Evolutionary conservation across 129 eudicot genomes (phyloP), one percentile per base, ranked within the genome.

Genomic region (Helianthus tuberosus): DNA sequence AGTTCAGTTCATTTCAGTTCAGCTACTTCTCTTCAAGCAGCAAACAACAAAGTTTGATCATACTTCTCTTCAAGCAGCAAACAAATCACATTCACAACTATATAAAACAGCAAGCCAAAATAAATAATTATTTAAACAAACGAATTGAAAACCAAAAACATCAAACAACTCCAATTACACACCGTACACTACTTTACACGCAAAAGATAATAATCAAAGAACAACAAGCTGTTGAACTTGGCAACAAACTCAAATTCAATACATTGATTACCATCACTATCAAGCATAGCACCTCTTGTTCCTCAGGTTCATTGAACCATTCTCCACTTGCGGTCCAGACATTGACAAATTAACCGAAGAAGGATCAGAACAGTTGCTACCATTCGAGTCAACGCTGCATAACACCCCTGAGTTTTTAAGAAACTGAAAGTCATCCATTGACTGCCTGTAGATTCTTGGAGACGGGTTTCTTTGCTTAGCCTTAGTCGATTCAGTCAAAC

Each of bases 201-300:
- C 61, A 80, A 66, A 68, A 64, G 63, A 55, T 71, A 83, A 75
- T 35, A 67, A 66, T 77, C 61, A 79, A 27, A 71, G 78, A 80
- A 88, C 91, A 91, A 91, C 88, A 88, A 91, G 97, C 77, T 75
- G 94, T 91, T 88, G 87, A 81, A 79, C 75, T n/a, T 48, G 38
- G 17, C 79, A 70, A 77, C 73, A 85, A 77, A 43, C 69, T 52
- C 70, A 69, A 64, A 46, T 2, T 8, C 49, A 53, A 61, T 20
- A 60, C 53, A 72, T 14, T 20, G 20, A 58, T n/a, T 32, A 71
- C 36, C 35, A 41, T 10, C 75, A 3, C 25, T 76, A 35, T 52
- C 44, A 83, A 59, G 83, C 77, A 60, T 72, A 80, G 50, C 75
- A 66, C 77, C 82, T 81, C 67, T 63, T 79, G 5, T 68, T 83